Conservation (phyloP, 2,329 filamentous ascomycete genomes). For the Colletotrichum orchidophilum region DNA sequence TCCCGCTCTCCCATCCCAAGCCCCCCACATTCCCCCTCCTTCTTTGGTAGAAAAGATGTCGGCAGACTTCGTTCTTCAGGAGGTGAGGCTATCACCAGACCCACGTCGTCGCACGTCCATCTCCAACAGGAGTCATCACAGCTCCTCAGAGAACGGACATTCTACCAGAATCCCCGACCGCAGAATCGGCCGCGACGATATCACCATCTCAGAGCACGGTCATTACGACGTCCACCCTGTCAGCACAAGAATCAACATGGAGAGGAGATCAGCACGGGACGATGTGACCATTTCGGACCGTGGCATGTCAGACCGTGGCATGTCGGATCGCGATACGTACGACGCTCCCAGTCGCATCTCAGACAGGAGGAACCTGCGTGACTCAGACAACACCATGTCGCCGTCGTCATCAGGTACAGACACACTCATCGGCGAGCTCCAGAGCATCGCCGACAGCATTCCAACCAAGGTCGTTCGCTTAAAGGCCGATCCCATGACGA, state of each 20-base stretch:
- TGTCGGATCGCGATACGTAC: conserved; percentile 21
- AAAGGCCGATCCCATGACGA: conserved; percentile 58
- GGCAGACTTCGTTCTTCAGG: conserved; percentile 30
- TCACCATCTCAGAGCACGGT: conserved; percentile 34
- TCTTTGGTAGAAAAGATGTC: conserved; percentile 34
- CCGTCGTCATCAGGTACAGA: conserved; percentile 44
- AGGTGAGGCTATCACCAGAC: conserved; percentile 31
- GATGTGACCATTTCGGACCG: conserved; percentile 22
- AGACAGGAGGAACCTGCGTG: conserved; percentile 31
- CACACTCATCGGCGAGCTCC: conserved; percentile 45
- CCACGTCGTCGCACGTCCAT: conserved; percentile 38
- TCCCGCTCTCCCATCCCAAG: conserved; percentile 26
- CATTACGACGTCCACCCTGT: conserved; percentile 26
- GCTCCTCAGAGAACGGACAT: conserved; percentile 29
- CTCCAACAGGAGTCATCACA: conserved; percentile 37
- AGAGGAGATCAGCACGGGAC: conserved; percentile 10
- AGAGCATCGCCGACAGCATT: conserved; percentile 23
- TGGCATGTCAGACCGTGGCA: background rate
- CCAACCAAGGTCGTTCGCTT: conserved; percentile 54
- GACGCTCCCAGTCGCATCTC: conserved; percentile 30
- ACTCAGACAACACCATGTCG: conserved; percentile 41
- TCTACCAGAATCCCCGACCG: conserved; percentile 28
- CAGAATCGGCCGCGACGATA: conserved; percentile 29
- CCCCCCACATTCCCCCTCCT: conserved; percentile 34
- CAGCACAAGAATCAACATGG: conserved; percentile 6